A percentile compares a stretch with the other conserved stretches of the same genome.
phyloP scores from a whole-genome alignment of 768 basidiomycete species.

The Leucosporidium scottii region DNA sequence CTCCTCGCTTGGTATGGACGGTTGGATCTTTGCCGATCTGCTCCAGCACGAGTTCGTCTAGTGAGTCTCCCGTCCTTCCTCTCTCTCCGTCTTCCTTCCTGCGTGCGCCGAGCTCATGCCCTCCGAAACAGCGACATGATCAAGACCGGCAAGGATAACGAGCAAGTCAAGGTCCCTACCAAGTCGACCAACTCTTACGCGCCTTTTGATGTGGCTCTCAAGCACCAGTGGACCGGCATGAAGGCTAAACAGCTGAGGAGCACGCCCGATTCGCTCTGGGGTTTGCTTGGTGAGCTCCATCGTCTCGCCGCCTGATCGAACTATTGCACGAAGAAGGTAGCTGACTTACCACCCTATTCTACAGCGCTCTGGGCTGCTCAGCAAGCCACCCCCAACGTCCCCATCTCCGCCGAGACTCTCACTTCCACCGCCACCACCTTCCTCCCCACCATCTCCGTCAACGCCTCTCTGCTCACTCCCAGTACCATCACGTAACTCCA shows the following conservation, averaged over 20 bases:
- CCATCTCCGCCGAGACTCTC: background rate
- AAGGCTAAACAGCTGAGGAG: conserved; percentile 35
- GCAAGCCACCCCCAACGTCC: conserved; percentile 6
- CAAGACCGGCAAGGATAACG: conserved; percentile 1
- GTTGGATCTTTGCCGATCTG: conserved; percentile 92
- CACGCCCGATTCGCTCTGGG: conserved; percentile 49
- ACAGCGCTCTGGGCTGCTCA: conserved; percentile 64
- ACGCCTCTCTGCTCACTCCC: conserved; percentile 45
- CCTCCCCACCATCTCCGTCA: conserved; percentile 7
- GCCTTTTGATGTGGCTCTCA: conserved; percentile 56
- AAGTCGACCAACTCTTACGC: conserved; percentile 43
- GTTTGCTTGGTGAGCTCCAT: conserved; percentile 56
- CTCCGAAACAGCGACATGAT: conserved; percentile 9
- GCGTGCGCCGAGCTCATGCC: background rate
- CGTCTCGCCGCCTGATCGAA: background rate
- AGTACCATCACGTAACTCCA: conserved; percentile 56
- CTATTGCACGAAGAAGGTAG: background rate
- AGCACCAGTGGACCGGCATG: conserved; percentile 60
- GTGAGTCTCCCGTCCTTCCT: conserved; percentile 50
- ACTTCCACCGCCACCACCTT: background rate
- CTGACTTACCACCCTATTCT: conserved; percentile 48
- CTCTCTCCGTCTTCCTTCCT: background rate
- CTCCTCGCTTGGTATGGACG: conserved; percentile 78
- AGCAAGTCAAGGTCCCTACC: conserved; percentile 21
- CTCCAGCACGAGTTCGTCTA: conserved; percentile 77